Evolutionary conservation across 1,284 basidiomycete species (phyloP).

Genomic region (Abortiporus biennis): DNA sequence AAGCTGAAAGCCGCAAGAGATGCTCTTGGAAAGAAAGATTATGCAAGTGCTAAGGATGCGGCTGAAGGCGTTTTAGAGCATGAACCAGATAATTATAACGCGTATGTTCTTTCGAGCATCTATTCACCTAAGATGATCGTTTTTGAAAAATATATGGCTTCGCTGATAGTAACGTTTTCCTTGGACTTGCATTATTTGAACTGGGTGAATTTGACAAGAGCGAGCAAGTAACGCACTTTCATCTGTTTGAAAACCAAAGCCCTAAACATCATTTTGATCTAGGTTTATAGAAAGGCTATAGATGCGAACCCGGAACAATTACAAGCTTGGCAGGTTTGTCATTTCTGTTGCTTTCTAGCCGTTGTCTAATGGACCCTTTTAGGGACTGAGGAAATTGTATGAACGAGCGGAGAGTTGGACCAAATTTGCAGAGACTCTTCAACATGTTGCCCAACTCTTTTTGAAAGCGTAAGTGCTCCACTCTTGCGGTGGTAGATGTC

Average conservation of each 20-base stretch:
- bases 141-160: conserved; percentile 2
- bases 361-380: conserved; percentile 5
- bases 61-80: conserved; percentile 62
- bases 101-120: conserved; percentile 59
- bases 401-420: conserved; percentile 59
- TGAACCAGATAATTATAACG: conserved; percentile 76
- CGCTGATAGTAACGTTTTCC: conserved; percentile 67
- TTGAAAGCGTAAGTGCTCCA: conserved; percentile 45
- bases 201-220: conserved; percentile 65
- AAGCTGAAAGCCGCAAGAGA: conserved; percentile 83
- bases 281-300: conserved; percentile 77
- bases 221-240: conserved; percentile 65
- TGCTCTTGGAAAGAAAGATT: conserved; percentile 73
- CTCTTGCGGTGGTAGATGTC: neutral
- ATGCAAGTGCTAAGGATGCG: conserved; percentile 59
- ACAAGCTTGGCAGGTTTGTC: conserved; percentile 73
- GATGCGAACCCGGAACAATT: conserved; percentile 56
- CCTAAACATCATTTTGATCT: conserved; percentile 5
- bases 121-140: neutral
- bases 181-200: conserved; percentile 73
- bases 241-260: neutral
- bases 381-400: conserved; percentile 76
- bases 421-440: conserved; percentile 48
- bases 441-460: conserved; percentile 47
- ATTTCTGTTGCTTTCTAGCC: conserved; percentile 1